phyloP scores from a whole-genome alignment of 176 grass and related monocot species.

The Eragrostis curvula region DNA sequence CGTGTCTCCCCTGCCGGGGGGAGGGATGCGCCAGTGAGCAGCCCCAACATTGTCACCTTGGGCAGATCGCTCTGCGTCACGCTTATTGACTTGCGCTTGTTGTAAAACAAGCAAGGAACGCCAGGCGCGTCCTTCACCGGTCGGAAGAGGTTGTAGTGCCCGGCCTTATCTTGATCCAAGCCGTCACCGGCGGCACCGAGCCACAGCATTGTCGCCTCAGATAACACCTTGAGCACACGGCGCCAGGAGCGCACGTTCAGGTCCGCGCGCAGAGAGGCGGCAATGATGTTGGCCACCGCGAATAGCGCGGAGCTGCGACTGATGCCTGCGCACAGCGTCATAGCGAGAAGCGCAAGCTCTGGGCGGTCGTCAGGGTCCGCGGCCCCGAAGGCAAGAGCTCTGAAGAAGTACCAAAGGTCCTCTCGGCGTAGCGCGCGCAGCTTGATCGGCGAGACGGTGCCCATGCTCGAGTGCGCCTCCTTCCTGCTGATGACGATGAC shows the following conservation, averaged over 20 bases:
- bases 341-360: background rate
- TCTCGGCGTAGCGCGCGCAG: background rate
- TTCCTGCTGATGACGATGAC: background rate
- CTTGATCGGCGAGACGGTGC: background rate
- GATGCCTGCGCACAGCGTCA: background rate
- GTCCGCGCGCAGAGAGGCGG: background rate
- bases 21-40: too few relatives aligned
- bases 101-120: background rate
- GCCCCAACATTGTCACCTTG: background rate
- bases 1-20: background rate
- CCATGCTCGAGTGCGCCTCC: background rate
- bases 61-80: background rate
- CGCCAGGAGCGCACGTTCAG: constrained; percentile 1
- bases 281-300: background rate
- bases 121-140: background rate
- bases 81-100: background rate
- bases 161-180: background rate
- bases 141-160: background rate
- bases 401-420: constrained; percentile 20
- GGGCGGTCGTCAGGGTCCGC: background rate
- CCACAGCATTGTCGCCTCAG: background rate
- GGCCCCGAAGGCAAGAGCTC: background rate
- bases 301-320: background rate
- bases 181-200: too few relatives aligned
- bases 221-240: background rate